A percentile compares a stretch with the other conserved stretches of the same genome.
phyloP scores from a whole-genome alignment of 1,284 basidiomycete genomes.

The Grifola frondosa region DNA sequence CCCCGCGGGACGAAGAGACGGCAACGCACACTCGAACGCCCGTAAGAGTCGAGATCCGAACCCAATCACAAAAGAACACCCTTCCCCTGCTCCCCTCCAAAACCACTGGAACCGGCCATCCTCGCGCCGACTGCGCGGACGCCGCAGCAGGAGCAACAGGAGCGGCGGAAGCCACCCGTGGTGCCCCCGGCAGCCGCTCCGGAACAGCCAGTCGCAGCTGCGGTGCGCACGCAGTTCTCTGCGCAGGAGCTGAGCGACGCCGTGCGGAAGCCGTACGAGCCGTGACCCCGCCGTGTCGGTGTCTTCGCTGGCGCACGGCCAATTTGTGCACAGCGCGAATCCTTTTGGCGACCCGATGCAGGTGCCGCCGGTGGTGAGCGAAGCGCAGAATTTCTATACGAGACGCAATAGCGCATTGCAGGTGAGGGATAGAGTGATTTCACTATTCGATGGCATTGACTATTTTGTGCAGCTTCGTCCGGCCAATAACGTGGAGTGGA shows the following conservation, averaged over 20 bases:
- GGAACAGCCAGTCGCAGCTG: conserved; percentile 11
- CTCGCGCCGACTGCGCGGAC: conserved; percentile 34
- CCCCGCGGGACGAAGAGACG: conserved; percentile 30
- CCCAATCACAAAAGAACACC: conserved; percentile 7
- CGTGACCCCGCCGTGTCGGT: conserved; percentile 44
- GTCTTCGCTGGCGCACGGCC: conserved; percentile 32
- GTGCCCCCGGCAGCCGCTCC: conserved; percentile 27
- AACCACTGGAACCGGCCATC: conserved; percentile 1
- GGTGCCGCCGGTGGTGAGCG: neutral
- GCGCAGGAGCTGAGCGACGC: neutral
- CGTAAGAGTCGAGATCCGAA: conserved; percentile 10
- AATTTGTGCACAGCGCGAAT: conserved; percentile 12
- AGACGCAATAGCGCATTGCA: too few species aligned
- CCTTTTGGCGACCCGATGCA: conserved; percentile 8
- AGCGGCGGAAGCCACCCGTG: conserved; percentile 12
- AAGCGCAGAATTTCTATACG: neutral
- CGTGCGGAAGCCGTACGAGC: conserved; percentile 26
- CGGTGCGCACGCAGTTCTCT: conserved; percentile 4
- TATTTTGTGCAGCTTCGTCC: too few species aligned
- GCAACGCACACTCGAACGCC: conserved; percentile 23
- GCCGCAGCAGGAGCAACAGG: conserved; percentile 12
- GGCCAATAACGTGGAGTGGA: too few species aligned
- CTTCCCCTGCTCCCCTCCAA: conserved; percentile 12
- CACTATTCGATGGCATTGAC: too few species aligned
- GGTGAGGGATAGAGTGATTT: too few species aligned